A percentile compares a stretch with the other conserved stretches of the same genome.
Conservation (phyloP, 2,329 filamentous ascomycete genomes). For the Lithohypha guttulata region DNA sequence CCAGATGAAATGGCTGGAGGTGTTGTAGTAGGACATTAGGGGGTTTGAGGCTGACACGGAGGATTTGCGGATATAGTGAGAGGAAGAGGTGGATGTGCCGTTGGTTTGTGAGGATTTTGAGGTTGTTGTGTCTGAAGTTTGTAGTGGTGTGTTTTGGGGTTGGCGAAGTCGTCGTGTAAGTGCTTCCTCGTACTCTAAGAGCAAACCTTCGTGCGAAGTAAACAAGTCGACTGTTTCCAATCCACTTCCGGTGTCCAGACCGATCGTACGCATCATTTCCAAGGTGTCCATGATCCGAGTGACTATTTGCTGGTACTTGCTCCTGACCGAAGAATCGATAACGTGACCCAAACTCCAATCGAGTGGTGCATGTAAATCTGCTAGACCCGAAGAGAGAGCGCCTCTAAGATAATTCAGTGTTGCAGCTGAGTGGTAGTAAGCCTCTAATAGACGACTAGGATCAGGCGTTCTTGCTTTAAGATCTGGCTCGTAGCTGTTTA, state of each 20-base stretch:
- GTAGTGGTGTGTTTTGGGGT: conserved; percentile 36
- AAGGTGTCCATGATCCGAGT: conserved; percentile 79
- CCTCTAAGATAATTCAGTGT: conserved; percentile 89
- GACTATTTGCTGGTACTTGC: conserved; percentile 78
- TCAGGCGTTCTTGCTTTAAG: conserved; percentile 68
- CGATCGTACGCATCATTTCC: conserved; percentile 88
- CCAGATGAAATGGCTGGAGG: conserved; percentile 94
- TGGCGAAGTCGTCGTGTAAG: conserved; percentile 67
- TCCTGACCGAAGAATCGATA: conserved; percentile 67
- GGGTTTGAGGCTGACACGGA: conserved; percentile 21
- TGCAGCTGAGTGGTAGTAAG: conserved; percentile 90
- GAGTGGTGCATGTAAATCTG: conserved; percentile 83
- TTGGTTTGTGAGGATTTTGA: conserved; percentile 15
- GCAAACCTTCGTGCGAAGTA: conserved; percentile 87
- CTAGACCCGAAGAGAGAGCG: conserved; percentile 74
- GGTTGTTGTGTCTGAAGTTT: conserved; percentile 22
- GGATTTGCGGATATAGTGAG: conserved; percentile 17
- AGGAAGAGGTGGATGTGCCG: neutral
- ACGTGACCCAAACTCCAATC: conserved; percentile 95
- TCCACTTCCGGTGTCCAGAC: conserved; percentile 72
- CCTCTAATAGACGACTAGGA: conserved; percentile 71
- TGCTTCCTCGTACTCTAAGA: conserved; percentile 87
- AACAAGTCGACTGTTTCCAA: conserved; percentile 88
- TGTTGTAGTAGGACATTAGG: conserved; percentile 72
- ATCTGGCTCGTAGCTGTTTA: conserved; percentile 66